Conservation (phyloP, 306 rosid genomes). For the Ammopiptanthus mongolicus region DNA sequence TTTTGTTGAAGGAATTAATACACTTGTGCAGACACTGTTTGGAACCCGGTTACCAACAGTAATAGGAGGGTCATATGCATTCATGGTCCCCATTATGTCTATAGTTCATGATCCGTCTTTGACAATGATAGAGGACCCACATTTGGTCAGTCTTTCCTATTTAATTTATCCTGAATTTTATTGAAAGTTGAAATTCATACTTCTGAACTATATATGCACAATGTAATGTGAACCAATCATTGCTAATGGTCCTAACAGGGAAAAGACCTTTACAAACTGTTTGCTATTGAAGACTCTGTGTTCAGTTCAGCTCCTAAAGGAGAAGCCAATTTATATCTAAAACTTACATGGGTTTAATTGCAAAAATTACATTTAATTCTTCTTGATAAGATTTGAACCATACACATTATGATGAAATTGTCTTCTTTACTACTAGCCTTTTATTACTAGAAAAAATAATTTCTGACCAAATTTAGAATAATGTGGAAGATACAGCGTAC, state of each 20-base stretch:
- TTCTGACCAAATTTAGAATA: background rate
- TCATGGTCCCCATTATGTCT: constrained; percentile 96
- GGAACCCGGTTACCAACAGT: constrained; percentile 97
- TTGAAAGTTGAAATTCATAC: background rate
- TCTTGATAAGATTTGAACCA: background rate
- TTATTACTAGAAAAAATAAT: background rate
- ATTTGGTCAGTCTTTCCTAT: constrained; percentile 44
- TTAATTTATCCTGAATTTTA: background rate
- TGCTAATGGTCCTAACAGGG: background rate
- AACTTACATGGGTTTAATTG: background rate
- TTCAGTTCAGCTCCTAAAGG: no score
- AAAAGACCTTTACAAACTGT: background rate
- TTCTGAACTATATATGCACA: background rate
- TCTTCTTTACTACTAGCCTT: background rate
- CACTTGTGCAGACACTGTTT: constrained; percentile 88
- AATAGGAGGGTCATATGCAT: constrained; percentile 91
- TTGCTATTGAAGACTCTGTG: background rate
- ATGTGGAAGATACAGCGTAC: background rate
- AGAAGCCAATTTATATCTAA: background rate
- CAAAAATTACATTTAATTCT: background rate
- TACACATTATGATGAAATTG: background rate
- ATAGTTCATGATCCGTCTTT: constrained; percentile 74
- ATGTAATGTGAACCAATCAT: background rate
- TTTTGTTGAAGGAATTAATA: constrained; percentile 88
- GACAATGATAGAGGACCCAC: constrained; percentile 58